A percentile compares a stretch with the other conserved stretches of the same genome.
These are phyloP conservation scores for Copromyces sp. DNA, from an alignment of 495 filamentous ascomycete species.

Conservation along the genomic window DNA sequence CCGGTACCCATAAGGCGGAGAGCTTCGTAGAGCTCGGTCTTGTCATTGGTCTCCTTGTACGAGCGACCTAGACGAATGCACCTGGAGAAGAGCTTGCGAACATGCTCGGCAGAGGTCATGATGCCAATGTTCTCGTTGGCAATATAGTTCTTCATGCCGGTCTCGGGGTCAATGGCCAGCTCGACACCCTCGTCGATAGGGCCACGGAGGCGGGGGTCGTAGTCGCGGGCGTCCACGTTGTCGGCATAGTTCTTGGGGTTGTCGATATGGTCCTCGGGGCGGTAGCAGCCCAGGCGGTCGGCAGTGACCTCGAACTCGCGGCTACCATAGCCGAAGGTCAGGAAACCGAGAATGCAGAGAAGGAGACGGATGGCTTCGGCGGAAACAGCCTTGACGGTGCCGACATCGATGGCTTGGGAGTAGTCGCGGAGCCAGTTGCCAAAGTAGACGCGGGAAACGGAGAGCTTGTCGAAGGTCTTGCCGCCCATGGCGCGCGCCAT, in stretches of 20 bases:
- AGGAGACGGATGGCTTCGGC: slow-evolving; percentile 82
- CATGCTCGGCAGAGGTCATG: slow-evolving; percentile 62
- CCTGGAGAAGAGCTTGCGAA: slow-evolving; percentile 59
- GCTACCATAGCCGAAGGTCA: slow-evolving; percentile 73
- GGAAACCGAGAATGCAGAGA: slow-evolving; percentile 50
- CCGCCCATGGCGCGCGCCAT: slow-evolving; percentile 70
- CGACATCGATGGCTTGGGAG: slow-evolving; percentile 73
- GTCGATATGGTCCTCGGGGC: slow-evolving; percentile 84
- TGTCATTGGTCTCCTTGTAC: slow-evolving; percentile 50
- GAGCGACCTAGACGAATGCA: slow-evolving; percentile 64
- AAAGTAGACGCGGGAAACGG: slow-evolving; percentile 77
- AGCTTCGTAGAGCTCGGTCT: slow-evolving; percentile 73
- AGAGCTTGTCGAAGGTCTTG: slow-evolving; percentile 79
- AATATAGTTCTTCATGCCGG: slow-evolving; percentile 89
- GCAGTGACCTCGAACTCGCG: slow-evolving; percentile 84
- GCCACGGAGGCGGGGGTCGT: slow-evolving; percentile 67
- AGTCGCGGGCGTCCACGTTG: slow-evolving; percentile 74
- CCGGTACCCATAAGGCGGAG: slow-evolving; percentile 77
- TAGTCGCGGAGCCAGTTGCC: slow-evolving; percentile 90
- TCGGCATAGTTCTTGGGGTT: slow-evolving; percentile 70
- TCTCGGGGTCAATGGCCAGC: slow-evolving; percentile 62
- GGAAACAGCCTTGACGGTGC: slow-evolving; percentile 78
- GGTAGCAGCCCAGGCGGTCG: slow-evolving; percentile 79
- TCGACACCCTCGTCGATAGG: slow-evolving; percentile 72
- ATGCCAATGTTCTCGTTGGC: slow-evolving; percentile 67